These are phyloP conservation scores for Trichoderma aggressivum DNA, from an alignment of 2,329 filamentous ascomycete genomes.

Conservation along the genomic window DNA sequence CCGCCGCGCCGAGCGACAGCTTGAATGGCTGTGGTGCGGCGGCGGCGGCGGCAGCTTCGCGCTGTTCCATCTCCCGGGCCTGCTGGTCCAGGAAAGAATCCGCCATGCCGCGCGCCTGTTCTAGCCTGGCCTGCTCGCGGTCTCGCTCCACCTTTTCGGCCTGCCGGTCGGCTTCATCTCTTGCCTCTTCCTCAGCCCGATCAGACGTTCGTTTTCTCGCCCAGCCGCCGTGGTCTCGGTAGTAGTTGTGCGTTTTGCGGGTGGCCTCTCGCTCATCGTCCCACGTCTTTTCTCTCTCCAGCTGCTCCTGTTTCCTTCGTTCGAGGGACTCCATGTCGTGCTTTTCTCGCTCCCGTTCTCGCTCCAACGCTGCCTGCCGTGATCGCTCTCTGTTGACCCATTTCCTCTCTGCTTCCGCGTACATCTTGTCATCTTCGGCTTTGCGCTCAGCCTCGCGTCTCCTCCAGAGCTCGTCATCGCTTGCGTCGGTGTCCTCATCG, in stretches of 20 bases:
- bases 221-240: constrained; percentile 82
- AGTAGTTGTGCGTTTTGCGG: constrained; percentile 75
- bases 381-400: constrained; percentile 89
- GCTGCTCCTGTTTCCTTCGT: constrained; percentile 65
- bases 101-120: constrained; percentile 78
- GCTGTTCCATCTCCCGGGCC: constrained; percentile 67
- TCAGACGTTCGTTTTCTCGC: constrained; percentile 74
- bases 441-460: constrained; percentile 68
- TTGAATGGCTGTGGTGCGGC: constrained; percentile 78
- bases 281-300: constrained; percentile 66
- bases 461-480: constrained; percentile 78
- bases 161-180: constrained; percentile 78
- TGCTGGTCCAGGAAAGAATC: constrained; percentile 88
- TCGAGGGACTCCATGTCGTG: constrained; percentile 66
- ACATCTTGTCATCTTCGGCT: constrained; percentile 74
- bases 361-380: constrained; percentile 77
- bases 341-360: constrained; percentile 76
- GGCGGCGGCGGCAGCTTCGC: constrained; percentile 35
- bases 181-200: constrained; percentile 67
- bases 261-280: constrained; percentile 82
- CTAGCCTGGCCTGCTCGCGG: constrained; percentile 66
- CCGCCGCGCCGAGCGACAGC: constrained; percentile 83
- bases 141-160: constrained; percentile 73
- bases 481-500: constrained; percentile 83
- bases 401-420: constrained; percentile 79